Conservation (phyloP, 2,329 filamentous ascomycete species). For the Albophoma yamanashiensis region DNA sequence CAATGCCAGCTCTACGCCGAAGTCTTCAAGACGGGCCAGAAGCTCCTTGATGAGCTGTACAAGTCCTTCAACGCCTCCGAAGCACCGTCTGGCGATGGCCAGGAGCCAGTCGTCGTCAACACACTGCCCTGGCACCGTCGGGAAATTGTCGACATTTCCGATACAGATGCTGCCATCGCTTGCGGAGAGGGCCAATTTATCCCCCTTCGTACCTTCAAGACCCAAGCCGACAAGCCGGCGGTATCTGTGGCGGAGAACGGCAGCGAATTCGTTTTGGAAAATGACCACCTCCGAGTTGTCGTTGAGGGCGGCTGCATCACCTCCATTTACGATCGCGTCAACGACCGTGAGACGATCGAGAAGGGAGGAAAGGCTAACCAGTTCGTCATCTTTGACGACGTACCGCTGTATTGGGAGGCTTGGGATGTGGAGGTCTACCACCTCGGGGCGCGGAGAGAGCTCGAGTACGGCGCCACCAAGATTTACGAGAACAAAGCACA, state of each 20-base stretch:
- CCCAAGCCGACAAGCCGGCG: conserved; percentile 29
- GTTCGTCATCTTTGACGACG: conserved; percentile 91
- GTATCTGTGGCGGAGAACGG: conserved; percentile 40
- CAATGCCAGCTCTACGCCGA: conserved; percentile 58
- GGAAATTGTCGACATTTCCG: conserved; percentile 58
- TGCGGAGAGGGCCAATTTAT: conserved; percentile 45
- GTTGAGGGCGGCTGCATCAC: conserved; percentile 70
- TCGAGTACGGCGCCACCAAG: conserved; percentile 55
- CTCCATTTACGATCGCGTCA: conserved; percentile 67
- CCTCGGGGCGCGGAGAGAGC: conserved; percentile 71
- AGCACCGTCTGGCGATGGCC: conserved; percentile 25
- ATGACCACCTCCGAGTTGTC: conserved; percentile 63
- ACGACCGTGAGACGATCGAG: conserved; percentile 68
- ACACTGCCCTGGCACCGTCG: conserved; percentile 78
- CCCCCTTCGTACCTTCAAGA: conserved; percentile 38
- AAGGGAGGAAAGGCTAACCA: conserved; percentile 72
- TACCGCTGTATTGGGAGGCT: conserved; percentile 93
- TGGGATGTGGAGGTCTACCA: conserved; percentile 99
- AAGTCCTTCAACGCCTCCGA: conserved; percentile 52
- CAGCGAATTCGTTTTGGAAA: conserved; percentile 66
- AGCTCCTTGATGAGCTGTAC: conserved; percentile 60
- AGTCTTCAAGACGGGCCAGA: conserved; percentile 67
- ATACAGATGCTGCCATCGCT: conserved; percentile 40
- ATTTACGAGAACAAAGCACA: conserved; percentile 64
- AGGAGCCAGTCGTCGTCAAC: conserved; percentile 58